Conservation (phyloP, 495 filamentous ascomycete genomes). For the Endocarpon pusillum region DNA sequence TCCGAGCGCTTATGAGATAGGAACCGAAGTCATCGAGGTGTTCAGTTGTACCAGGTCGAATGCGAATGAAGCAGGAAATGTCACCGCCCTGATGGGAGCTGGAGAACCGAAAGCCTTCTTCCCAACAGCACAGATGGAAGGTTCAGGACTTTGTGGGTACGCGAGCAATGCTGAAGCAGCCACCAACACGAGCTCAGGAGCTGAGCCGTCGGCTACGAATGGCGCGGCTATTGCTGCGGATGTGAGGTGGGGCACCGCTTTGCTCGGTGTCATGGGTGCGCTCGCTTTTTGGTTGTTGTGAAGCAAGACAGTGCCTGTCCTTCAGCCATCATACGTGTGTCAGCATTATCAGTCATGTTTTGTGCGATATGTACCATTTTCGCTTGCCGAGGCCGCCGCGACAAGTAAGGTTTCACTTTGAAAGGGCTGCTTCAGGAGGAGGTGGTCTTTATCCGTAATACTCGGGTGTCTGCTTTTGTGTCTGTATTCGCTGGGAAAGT, state of each 20-base stretch:
- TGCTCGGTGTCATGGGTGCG: background rate
- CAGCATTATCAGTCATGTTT: too few species aligned
- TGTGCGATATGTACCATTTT: too few species aligned
- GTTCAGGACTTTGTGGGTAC: constrained; percentile 13
- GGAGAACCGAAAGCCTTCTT: constrained; percentile 29
- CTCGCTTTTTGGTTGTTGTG: background rate
- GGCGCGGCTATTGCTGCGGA: background rate
- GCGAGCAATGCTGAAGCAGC: background rate
- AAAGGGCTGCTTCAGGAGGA: too few species aligned
- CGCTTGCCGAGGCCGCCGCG: too few species aligned
- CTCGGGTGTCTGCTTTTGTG: too few species aligned
- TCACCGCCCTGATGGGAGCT: constrained; percentile 22
- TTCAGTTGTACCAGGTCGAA: constrained; percentile 20
- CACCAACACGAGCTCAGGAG: background rate
- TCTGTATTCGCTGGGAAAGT: too few species aligned
- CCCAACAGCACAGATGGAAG: constrained; percentile 9
- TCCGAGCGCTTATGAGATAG: constrained; percentile 16
- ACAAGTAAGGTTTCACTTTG: too few species aligned
- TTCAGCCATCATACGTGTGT: too few species aligned
- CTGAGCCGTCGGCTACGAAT: background rate
- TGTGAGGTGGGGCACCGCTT: background rate
- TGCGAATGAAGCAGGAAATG: constrained; percentile 14
- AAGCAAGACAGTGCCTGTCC: too few species aligned
- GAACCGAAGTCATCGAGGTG: constrained; percentile 28
- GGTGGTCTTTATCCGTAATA: too few species aligned